A percentile compares a stretch with the other conserved stretches of the same genome.
Conservation (phyloP, 306 rosid genomes). For the Malus sylvestris region DNA sequence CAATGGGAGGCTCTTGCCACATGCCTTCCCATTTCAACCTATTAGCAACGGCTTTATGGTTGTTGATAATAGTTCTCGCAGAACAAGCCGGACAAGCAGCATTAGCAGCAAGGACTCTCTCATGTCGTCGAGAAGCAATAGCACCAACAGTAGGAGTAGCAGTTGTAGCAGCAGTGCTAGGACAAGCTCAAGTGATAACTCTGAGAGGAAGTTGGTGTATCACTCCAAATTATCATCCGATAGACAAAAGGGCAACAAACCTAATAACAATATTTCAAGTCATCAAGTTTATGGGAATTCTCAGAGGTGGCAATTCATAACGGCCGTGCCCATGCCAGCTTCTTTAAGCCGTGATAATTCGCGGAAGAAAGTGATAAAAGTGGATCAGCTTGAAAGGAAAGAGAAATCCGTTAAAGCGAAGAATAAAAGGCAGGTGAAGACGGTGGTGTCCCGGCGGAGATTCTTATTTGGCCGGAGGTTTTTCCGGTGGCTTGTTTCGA, state of each 20-base stretch:
- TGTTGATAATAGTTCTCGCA: slow-evolving; percentile 2
- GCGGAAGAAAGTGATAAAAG: slow-evolving; percentile 19
- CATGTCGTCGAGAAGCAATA: slow-evolving; percentile 65
- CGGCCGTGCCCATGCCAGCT: slow-evolving; percentile 35
- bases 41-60: not conserved
- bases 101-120: slow-evolving; percentile 55
- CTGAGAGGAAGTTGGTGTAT: slow-evolving; percentile 34
- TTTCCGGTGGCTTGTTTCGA: slow-evolving; percentile 59
- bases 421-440: slow-evolving; percentile 5
- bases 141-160: slow-evolving; percentile 58
- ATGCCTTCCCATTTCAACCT: slow-evolving; percentile 53
- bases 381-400: not conserved
- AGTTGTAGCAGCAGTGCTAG: slow-evolving; percentile 73
- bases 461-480: slow-evolving; percentile 32
- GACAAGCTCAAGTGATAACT: slow-evolving; percentile 62
- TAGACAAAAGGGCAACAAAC: not conserved
- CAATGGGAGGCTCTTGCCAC: slow-evolving; percentile 82
- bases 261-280: not conserved
- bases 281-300: slow-evolving; percentile 43
- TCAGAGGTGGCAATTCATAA: slow-evolving; percentile 77
- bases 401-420: slow-evolving; percentile 8
- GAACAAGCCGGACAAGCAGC: slow-evolving; percentile 48
- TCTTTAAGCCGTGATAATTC: slow-evolving; percentile 48
- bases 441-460: not conserved
- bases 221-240: slow-evolving; percentile 3